phyloP scores from a whole-genome alignment of 768 basidiomycete species.

The Boletus speciosus region DNA sequence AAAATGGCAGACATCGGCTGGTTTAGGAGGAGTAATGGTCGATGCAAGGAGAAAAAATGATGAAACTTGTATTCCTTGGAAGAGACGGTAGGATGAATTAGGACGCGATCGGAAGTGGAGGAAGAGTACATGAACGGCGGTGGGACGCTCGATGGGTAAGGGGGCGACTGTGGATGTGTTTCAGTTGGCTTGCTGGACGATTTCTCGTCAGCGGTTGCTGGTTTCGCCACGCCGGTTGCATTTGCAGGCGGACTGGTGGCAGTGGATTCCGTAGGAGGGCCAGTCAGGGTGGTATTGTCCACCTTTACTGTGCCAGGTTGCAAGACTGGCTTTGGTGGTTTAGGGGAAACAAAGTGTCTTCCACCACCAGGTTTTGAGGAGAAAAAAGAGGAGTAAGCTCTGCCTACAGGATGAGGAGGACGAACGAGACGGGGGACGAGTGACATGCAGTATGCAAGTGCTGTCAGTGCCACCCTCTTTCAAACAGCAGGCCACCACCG shows the following conservation, averaged over 20 bases:
- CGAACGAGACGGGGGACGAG: constrained; percentile 48
- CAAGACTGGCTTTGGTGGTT: constrained; percentile 51
- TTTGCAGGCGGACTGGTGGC: constrained; percentile 13
- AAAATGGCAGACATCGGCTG: constrained; percentile 59
- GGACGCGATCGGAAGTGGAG: constrained; percentile 12
- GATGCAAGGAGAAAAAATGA: constrained; percentile 80
- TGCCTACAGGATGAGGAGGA: constrained; percentile 43
- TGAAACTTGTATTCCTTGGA: constrained; percentile 74
- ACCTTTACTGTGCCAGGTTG: constrained; percentile 37
- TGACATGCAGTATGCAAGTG: constrained; percentile 40
- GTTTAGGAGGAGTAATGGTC: constrained; percentile 69
- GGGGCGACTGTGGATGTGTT: constrained; percentile 18
- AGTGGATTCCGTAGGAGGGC: constrained; percentile 29
- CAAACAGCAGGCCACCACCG: constrained; percentile 2
- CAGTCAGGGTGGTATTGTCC: constrained; percentile 38
- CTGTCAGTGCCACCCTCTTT: neutral
- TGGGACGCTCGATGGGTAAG: constrained; percentile 13
- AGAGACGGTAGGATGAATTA: constrained; percentile 53
- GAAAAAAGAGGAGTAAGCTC: constrained; percentile 76
- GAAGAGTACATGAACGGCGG: constrained; percentile 13
- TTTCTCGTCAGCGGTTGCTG: constrained; percentile 27
- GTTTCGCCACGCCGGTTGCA: constrained; percentile 11
- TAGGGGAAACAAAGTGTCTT: constrained; percentile 71
- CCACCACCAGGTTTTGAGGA: constrained; percentile 74
- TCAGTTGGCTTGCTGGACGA: constrained; percentile 23